Evolutionary conservation across 129 eudicot genomes (phyloP).

Genomic region (Artemisia annua): DNA sequence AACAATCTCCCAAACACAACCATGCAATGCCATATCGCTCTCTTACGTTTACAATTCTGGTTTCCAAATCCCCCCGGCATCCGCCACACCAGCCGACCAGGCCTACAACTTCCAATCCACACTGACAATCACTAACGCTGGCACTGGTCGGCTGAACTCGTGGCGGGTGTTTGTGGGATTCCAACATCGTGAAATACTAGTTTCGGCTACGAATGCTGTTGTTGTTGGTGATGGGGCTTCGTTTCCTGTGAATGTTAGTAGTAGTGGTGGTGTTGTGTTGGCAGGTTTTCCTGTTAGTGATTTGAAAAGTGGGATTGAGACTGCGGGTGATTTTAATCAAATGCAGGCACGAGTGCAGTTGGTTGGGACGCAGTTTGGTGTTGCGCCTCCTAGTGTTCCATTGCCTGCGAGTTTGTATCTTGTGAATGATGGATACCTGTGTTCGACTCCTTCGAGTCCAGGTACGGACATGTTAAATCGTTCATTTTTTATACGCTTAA

Average conservation of each 20-base stretch:
- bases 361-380: constrained; percentile 70
- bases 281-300: constrained; percentile 60
- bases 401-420: constrained; percentile 52
- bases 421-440: constrained; percentile 60
- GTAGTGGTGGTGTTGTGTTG: constrained; percentile 50
- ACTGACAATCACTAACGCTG: constrained; percentile 50
- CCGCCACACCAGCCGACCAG: constrained; percentile 36
- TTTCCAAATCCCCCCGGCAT: constrained; percentile 39
- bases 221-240: constrained; percentile 48
- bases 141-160: constrained; percentile 38
- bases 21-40: constrained; percentile 53
- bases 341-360: constrained; percentile 56
- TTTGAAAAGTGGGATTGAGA: constrained; percentile 59
- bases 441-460: constrained; percentile 39
- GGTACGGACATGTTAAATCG: constrained; percentile 10
- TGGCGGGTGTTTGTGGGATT: constrained; percentile 72
- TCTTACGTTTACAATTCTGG: constrained; percentile 51
- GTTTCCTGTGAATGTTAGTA: constrained; percentile 52
- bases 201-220: constrained; percentile 52
- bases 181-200: constrained; percentile 54
- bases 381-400: constrained; percentile 32
- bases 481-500: too few relatives aligned
- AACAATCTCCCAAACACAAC: constrained; percentile 41
- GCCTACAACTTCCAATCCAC: constrained; percentile 63
- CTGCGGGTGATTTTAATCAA: constrained; percentile 53